Percentiles rank a stretch among this genome's conserved stretches.
phyloP scores from a whole-genome alignment of 208 protist species.

The Trypanosoma congolense region DNA sequence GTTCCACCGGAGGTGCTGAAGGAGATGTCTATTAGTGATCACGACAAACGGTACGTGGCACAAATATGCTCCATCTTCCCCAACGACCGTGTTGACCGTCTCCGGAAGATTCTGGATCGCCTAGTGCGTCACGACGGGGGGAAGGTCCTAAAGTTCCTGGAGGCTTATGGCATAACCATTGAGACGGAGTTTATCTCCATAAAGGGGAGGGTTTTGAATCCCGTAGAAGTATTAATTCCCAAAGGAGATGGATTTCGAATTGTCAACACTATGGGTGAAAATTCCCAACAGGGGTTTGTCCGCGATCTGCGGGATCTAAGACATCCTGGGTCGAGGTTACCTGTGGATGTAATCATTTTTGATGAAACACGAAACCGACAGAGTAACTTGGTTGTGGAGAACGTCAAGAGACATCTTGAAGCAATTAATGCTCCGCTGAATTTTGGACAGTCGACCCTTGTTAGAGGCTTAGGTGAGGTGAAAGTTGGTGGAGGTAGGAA shows the following conservation, averaged over 20 bases:
- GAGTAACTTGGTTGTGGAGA: slow-evolving; percentile 1
- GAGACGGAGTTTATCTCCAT: slow-evolving; percentile 15
- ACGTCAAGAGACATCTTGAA: slow-evolving; percentile 34
- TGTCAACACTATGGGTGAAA: slow-evolving; percentile 23
- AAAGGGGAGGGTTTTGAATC: slow-evolving; percentile 28
- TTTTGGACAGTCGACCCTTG: slow-evolving; percentile 9
- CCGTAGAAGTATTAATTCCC: slow-evolving; percentile 41
- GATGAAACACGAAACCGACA: slow-evolving; percentile 23
- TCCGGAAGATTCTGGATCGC: slow-evolving; percentile 20
- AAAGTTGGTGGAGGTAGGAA: slow-evolving; percentile 10
- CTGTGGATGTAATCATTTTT: slow-evolving; percentile 23
- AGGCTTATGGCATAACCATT: slow-evolving; percentile 37
- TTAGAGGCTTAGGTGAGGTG: background rate
- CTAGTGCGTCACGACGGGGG: slow-evolving; percentile 14
- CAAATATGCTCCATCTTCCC: slow-evolving; percentile 53
- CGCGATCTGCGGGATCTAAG: slow-evolving; percentile 21
- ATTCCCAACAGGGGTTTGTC: slow-evolving; percentile 44
- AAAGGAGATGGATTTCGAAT: slow-evolving; percentile 16
- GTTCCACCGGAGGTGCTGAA: slow-evolving; percentile 42
- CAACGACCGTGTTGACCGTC: slow-evolving; percentile 24
- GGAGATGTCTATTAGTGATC: slow-evolving; percentile 24
- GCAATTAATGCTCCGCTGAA: slow-evolving; percentile 16
- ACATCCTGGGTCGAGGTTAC: slow-evolving; percentile 12
- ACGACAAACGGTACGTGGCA: slow-evolving; percentile 34
- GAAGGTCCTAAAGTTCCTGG: slow-evolving; percentile 23